Evolutionary conservation across 257 asterid species (phyloP).

Genomic region (Forsythia suspensa): DNA sequence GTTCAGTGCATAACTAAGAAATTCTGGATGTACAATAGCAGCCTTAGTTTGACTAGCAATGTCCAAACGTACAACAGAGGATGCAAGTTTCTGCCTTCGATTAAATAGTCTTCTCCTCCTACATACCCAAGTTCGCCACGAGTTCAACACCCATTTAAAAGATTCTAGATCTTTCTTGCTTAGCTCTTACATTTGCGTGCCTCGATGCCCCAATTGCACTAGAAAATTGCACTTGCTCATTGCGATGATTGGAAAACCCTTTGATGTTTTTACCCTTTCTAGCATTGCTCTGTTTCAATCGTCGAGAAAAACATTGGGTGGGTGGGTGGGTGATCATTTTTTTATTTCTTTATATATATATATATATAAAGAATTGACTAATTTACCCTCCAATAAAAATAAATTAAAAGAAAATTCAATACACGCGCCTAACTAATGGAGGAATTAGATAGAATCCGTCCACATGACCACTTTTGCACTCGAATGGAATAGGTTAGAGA

Average conservation of each 20-base stretch:
- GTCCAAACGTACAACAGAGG: not conserved
- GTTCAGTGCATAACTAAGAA: not conserved
- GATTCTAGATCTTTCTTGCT: slow-evolving; percentile 22
- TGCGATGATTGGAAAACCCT: not conserved
- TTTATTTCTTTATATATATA: no score
- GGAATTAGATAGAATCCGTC: no score
- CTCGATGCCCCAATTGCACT: not conserved
- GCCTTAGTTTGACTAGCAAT: not conserved
- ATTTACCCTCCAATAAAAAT: no score
- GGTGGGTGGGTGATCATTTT: no score
- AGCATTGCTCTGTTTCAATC: not conserved
- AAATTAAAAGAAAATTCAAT: no score
- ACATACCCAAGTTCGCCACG: not conserved
- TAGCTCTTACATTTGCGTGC: slow-evolving; percentile 1
- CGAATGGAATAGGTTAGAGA: no score
- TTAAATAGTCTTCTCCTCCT: slow-evolving; percentile 17
- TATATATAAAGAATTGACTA: no score
- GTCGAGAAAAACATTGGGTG: not conserved
- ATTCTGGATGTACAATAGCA: slow-evolving; percentile 16
- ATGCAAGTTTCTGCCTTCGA: not conserved
- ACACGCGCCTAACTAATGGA: no score
- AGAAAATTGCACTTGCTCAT: not conserved
- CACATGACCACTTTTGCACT: no score
- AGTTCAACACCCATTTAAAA: slow-evolving; percentile 4
- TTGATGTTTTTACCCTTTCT: not conserved